Evolutionary conservation across 2,329 filamentous ascomycete genomes (phyloP).

Genomic region (Diaporthe aspalathi): DNA sequence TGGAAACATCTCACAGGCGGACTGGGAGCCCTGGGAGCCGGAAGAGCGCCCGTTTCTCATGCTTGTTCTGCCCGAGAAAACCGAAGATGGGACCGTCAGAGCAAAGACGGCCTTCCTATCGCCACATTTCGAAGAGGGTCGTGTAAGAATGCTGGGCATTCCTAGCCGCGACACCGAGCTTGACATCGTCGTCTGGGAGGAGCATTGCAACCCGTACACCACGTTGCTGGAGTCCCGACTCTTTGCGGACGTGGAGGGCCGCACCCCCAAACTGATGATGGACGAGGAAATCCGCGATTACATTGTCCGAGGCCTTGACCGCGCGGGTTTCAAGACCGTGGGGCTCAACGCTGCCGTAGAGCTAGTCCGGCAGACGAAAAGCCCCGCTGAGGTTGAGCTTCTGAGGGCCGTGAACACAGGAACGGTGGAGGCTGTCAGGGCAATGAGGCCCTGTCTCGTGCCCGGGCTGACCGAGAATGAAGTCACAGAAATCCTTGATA

Average conservation of each 20-base stretch:
- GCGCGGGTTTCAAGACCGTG: constrained; percentile 65
- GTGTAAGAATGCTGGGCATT: constrained; percentile 69
- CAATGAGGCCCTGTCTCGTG: constrained; percentile 66
- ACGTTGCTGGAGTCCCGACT: constrained; percentile 61
- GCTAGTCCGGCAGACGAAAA: constrained; percentile 69
- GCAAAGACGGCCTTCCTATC: constrained; percentile 69
- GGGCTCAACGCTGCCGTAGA: constrained; percentile 67
- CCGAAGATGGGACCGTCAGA: constrained; percentile 51
- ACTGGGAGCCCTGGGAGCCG: constrained; percentile 75
- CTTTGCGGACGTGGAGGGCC: constrained; percentile 45
- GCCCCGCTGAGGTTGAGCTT: constrained; percentile 65
- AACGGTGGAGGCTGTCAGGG: constrained; percentile 69
- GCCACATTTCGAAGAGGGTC: constrained; percentile 70
- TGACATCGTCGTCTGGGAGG: constrained; percentile 69
- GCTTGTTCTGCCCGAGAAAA: constrained; percentile 63
- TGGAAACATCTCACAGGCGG: constrained; percentile 68
- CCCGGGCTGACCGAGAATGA: constrained; percentile 68
- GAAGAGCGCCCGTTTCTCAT: constrained; percentile 74
- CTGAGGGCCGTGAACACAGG: constrained; percentile 72
- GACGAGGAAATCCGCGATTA: constrained; percentile 75
- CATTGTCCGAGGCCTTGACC: constrained; percentile 66
- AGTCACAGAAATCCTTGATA: constrained; percentile 66
- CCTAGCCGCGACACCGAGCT: constrained; percentile 62
- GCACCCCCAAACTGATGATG: constrained; percentile 63
- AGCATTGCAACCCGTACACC: constrained; percentile 72